phyloP scores from a whole-genome alignment of 208 protist species.

The Tritrichomonas musculus region DNA sequence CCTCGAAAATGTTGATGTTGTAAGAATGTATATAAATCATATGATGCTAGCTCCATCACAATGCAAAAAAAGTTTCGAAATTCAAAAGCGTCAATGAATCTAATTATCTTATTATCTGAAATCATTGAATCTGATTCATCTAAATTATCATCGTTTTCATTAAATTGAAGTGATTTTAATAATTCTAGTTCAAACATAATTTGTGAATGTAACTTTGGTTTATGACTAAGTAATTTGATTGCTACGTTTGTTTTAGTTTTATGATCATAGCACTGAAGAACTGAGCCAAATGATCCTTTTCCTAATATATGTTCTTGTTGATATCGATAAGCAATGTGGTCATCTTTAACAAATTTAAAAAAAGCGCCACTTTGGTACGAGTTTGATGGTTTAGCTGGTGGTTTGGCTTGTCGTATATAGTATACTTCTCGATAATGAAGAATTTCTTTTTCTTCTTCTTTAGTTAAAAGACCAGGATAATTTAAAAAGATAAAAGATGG shows the following conservation, averaged over 20 bases:
- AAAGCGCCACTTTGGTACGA: not conserved
- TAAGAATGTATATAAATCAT: not conserved
- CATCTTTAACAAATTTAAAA: not conserved
- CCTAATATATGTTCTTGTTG: conserved; percentile 66
- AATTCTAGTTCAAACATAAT: conserved; percentile 43
- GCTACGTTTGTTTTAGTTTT: conserved; percentile 58
- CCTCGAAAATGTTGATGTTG: too few species aligned
- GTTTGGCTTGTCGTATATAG: not conserved
- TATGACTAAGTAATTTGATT: conserved; percentile 58
- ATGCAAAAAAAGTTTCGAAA: conserved; percentile 41
- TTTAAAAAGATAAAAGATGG: not conserved
- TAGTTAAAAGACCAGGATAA: not conserved
- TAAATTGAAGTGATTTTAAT: conserved; percentile 36
- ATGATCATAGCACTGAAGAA: conserved; percentile 68
- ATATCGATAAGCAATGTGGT: conserved; percentile 62
- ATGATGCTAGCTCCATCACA: not conserved
- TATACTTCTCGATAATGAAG: not conserved
- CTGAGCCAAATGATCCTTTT: conserved; percentile 76
- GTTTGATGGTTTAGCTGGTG: not conserved
- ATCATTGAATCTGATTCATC: too few species aligned
- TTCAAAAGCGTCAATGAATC: conserved; percentile 43
- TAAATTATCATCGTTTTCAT: conserved; percentile 37
- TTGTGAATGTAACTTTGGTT: conserved; percentile 50
- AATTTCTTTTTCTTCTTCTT: not conserved
- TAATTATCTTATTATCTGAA: conserved; percentile 39